Evolutionary conservation across 352 stramenopile species (phyloP), one percentile per base, ranked within the genome.

Genomic region (Phytophthora capsici): DNA sequence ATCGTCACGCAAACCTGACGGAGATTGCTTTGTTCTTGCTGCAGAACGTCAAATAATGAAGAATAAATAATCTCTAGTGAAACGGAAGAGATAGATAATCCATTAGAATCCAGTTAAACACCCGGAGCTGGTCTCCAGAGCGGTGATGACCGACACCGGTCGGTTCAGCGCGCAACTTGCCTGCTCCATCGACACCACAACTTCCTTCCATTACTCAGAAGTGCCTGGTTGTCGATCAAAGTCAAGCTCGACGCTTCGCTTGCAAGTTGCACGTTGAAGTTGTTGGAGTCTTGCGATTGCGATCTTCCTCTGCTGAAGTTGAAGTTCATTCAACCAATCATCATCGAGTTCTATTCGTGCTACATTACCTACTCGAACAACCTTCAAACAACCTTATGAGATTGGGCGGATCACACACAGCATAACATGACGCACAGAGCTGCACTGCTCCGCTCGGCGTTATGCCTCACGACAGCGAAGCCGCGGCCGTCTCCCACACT

Each of bases 391-490:
- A 58, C 57, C 50, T 43, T 2, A 0, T 12, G 28, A 36, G 22
- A 40, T 32, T 13, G 17, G 28, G 14, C 32, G 12, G 10, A 23
- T 1, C 6, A 44, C 6, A 23, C 40, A 17, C 25, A 34, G 45
- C 46, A 4, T 47, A 38, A 57, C 23, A 78, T 77, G 63, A 73
- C 59, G 10, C 78, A 84, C 34, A 76, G 79, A 9, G 84, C 84
- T 23, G 82, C 84, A 10, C 71, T 94, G 30, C 63, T 94, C 36
- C 85, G 85, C 58, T 91, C 82, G 40, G 85, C 85, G 51, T 61
- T 94, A 38, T 94, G 85, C 67, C 75, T 94, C 30, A 94, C 85
- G 12, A 92, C 85, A 90, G 85, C 83, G 34, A 94, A 92, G 74
- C 67, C 81, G n/a, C 77, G 85, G 6, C 85, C 85, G 41, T 90